Evolutionary conservation across 352 stramenopile species (phyloP).

Genomic region (Bremia lactucae): DNA sequence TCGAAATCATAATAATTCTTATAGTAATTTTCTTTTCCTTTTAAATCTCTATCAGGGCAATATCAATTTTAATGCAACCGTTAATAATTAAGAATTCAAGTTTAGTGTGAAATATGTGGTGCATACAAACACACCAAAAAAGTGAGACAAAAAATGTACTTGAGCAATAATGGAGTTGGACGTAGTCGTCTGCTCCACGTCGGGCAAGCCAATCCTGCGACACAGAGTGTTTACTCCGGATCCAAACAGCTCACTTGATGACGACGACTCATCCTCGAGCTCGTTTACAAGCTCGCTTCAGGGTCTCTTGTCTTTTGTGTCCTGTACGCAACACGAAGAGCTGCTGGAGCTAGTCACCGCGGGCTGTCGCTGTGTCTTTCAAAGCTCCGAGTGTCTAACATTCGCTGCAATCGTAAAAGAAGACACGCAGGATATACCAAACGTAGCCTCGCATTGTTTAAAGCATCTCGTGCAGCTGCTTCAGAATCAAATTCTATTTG

Average conservation of each 20-base stretch:
- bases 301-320: slow-evolving; percentile 49
- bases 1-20: no score
- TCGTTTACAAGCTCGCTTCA: slow-evolving; percentile 57
- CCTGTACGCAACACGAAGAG: slow-evolving; percentile 43
- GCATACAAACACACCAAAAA: no score
- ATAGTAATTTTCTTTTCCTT: no score
- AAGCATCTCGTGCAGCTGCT: slow-evolving; percentile 36
- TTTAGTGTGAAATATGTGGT: no score
- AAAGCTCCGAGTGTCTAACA: slow-evolving; percentile 35
- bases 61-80: no score
- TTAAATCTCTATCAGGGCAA: no score
- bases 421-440: slow-evolving; percentile 1
- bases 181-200: slow-evolving; percentile 43
- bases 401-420: slow-evolving; percentile 37
- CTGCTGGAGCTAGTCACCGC: slow-evolving; percentile 37
- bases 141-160: no score
- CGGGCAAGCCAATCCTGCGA: slow-evolving; percentile 51
- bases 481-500: slow-evolving; percentile 47
- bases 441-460: slow-evolving; percentile 25
- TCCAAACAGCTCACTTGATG: slow-evolving; percentile 1
- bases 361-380: slow-evolving; percentile 37
- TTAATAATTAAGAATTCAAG: no score
- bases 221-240: slow-evolving; percentile 15
- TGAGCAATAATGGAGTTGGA: slow-evolving; percentile 44
- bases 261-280: slow-evolving; percentile 19